Evolutionary conservation across 495 filamentous ascomycete species (phyloP).

Genomic region (Penicillium cosmopolitanum): DNA sequence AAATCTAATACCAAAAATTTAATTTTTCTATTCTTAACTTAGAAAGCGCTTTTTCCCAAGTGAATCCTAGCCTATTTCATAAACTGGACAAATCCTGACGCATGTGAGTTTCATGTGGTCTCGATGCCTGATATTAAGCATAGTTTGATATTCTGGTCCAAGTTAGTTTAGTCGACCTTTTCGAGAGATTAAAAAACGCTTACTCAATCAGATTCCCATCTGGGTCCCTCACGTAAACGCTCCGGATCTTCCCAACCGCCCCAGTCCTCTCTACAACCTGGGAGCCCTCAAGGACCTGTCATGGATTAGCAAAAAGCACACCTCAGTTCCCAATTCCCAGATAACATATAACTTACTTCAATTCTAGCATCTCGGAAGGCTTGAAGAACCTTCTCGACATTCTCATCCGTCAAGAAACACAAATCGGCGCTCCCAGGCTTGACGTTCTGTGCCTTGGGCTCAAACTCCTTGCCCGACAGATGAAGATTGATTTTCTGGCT

Average conservation of each 20-base stretch:
- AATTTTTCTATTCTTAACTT: no score
- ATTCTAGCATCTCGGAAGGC: slow-evolving; percentile 39
- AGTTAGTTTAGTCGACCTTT: no score
- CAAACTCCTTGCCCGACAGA: slow-evolving; percentile 54
- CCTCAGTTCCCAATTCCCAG: no score
- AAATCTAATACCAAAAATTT: no score
- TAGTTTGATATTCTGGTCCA: slow-evolving; percentile 27
- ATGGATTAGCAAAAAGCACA: slow-evolving; percentile 6
- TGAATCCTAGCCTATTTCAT: no score
- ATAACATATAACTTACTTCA: slow-evolving; percentile 29
- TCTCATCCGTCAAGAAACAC: slow-evolving; percentile 53
- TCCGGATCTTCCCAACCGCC: slow-evolving; percentile 51
- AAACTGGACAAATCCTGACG: no score
- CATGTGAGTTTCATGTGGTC: background rate
- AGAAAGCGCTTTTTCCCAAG: no score
- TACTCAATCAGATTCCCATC: slow-evolving; percentile 63
- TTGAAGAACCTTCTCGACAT: slow-evolving; percentile 42
- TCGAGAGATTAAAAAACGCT: slow-evolving; percentile 5
- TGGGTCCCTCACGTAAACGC: slow-evolving; percentile 59
- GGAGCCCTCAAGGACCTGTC: slow-evolving; percentile 43
- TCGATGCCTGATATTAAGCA: slow-evolving; percentile 28
- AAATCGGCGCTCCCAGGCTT: slow-evolving; percentile 56
- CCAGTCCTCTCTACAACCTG: slow-evolving; percentile 54
- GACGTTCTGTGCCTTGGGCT: slow-evolving; percentile 53
- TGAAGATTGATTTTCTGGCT: slow-evolving; percentile 61